phyloP scores from a whole-genome alignment of 169 alveolate genomes.

The Sarcocystis neurona region DNA sequence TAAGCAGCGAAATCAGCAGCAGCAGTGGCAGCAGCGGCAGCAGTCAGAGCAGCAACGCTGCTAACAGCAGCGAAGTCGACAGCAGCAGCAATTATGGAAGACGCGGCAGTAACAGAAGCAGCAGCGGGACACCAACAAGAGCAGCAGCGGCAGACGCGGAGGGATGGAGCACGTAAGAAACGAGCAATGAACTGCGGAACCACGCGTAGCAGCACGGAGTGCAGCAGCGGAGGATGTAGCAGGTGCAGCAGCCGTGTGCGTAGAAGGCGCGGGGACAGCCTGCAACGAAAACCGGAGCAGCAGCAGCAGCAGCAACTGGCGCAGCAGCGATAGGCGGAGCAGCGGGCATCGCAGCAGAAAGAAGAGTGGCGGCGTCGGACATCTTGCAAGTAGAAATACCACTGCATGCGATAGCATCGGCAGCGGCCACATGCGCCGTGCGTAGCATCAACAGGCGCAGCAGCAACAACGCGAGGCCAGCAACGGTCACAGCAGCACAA shows the following conservation, averaged over 20 bases:
- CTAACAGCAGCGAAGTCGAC: no score
- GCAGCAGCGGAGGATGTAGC: neutral
- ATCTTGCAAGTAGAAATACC: slow-evolving; percentile 25
- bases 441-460: neutral
- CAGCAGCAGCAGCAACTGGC: neutral
- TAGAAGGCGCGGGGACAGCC: neutral
- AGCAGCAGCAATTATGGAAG: neutral
- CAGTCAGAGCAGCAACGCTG: slow-evolving; percentile 1
- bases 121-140: neutral
- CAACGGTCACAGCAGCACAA: no score
- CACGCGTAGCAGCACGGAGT: neutral
- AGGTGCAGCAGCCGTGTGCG: neutral
- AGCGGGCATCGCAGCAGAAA: neutral
- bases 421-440: neutral
- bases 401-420: neutral
- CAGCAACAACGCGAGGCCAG: neutral
- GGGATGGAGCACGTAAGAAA: neutral
- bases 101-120: neutral
- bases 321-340: neutral
- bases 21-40: neutral
- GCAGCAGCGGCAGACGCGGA: slow-evolving; percentile 11
- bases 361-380: slow-evolving; percentile 15
- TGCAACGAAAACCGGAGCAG: neutral
- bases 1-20: neutral
- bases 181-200: neutral